phyloP scores from a whole-genome alignment of 2,329 filamentous ascomycete genomes.

The Trichoderma sp. region DNA sequence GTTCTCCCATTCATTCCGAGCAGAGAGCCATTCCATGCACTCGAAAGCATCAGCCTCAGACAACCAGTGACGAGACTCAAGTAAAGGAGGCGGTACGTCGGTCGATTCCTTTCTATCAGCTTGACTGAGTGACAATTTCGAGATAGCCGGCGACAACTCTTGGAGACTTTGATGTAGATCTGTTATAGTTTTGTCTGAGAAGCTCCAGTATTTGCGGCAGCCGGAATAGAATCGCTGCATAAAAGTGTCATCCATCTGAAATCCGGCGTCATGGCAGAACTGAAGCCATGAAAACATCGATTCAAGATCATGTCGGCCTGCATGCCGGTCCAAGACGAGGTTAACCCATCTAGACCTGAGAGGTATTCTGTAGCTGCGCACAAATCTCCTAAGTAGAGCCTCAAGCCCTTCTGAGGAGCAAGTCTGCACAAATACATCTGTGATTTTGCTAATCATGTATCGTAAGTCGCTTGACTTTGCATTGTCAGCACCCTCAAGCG shows the following conservation, averaged over 20 bases:
- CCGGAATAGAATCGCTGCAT: conserved; percentile 31
- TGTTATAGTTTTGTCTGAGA: conserved; percentile 34
- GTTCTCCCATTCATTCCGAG: conserved; percentile 32
- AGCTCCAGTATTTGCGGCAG: conserved; percentile 38
- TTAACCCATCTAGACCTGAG: conserved; percentile 34
- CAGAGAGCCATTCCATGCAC: conserved; percentile 20
- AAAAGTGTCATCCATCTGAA: conserved; percentile 35
- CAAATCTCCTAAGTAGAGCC: conserved; percentile 32
- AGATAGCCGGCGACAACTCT: not conserved
- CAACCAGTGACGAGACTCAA: not conserved
- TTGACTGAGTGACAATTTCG: not conserved
- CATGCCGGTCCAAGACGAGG: conserved; percentile 35
- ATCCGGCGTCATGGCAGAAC: conserved; percentile 34
- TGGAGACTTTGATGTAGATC: conserved; percentile 20
- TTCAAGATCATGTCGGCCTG: conserved; percentile 32
- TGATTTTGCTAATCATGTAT: conserved; percentile 34
- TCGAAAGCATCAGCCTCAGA: conserved; percentile 15
- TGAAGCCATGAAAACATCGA: conserved; percentile 35
- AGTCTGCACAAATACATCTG: conserved; percentile 35
- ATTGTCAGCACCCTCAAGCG: conserved; percentile 26
- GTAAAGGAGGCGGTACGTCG: not conserved
- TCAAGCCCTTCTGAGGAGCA: conserved; percentile 34
- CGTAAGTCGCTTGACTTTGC: conserved; percentile 30
- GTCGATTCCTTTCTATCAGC: not conserved
- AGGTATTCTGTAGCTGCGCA: conserved; percentile 30